These are phyloP conservation scores for Ophiosphaerella narmari DNA, from an alignment of 2,329 filamentous ascomycete genomes.

Conservation along the genomic window DNA sequence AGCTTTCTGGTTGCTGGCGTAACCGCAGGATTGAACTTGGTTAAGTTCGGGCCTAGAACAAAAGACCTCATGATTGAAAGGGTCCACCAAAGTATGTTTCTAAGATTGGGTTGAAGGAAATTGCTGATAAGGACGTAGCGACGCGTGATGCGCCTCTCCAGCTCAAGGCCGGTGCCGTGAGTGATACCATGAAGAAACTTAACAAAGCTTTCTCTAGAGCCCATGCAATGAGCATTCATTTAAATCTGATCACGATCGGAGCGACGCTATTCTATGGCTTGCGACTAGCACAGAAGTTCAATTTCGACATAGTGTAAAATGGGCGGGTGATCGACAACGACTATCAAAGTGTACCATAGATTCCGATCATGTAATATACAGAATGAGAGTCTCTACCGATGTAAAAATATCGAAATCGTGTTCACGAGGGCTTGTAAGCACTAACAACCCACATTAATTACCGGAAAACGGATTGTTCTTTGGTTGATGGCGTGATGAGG, in stretches of 20 bases:
- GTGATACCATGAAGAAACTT: conserved; percentile 24
- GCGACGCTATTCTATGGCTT: conserved; percentile 37
- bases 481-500: no score
- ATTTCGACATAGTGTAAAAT: conserved; percentile 6
- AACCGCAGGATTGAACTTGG: conserved; percentile 44
- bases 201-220: conserved; percentile 43
- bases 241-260: conserved; percentile 47
- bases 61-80: conserved; percentile 42
- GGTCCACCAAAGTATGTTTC: conserved; percentile 31
- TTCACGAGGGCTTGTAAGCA: no score
- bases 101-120: neutral
- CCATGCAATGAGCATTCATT: conserved; percentile 51
- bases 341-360: no score
- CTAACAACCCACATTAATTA: no score
- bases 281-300: conserved; percentile 22
- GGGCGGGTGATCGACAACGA: neutral
- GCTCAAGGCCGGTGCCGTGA: neutral
- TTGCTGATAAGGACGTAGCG: conserved; percentile 9
- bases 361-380: no score
- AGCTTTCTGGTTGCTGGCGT: conserved; percentile 37
- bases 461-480: no score
- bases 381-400: no score
- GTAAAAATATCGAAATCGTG: no score
- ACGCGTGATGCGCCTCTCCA: conserved; percentile 19
- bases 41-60: conserved; percentile 44